Evolutionary conservation across 371 early-diverging fungal species (phyloP), one percentile per base, ranked within the genome.

Genomic region (Mucor saturninus): DNA sequence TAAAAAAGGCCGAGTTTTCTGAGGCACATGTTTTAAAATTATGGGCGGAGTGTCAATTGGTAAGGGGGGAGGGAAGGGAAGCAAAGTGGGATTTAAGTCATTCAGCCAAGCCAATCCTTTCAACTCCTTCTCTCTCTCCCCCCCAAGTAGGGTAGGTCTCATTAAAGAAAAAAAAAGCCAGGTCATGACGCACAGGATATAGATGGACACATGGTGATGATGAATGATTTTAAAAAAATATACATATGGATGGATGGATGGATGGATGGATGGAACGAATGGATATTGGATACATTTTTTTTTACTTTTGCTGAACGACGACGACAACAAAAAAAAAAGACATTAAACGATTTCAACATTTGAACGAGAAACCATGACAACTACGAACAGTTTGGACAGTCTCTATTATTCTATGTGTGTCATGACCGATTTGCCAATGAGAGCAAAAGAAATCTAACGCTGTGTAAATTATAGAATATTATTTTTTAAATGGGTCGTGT

Each of bases 401-500:
- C 21, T 21, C 14, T 8, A 43, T 43, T 43, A n/a, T 43, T 43
- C 15, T 43, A n/a, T 43, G n/a, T 43, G 13, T 46, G 8, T 21
- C 46, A 46, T 46, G n/a, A 13, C 10, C 21, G 21, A n/a, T 28
- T 43, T 14, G 14, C 13, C 43, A 13, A 13, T n/a, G 5, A n/a
- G 13, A 13, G 15, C 21, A 21, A 8, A 46, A 6, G 21, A 8
- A 21, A 46, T 46, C 7, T n/a, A 46, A 46, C 46, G n/a, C 8
- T 21, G 8, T 15, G 5, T 15, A 21, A 21, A 45, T 31, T 15
- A 43, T 15, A 29, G 26, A 15, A 37, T 21, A 40, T 40, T 45
- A 45, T 11, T n/a, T 46, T 46, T 45, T 28, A 52, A 51, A 86
- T 86, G 89, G 86, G 87, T 85, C 89, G 89, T 75, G 89, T 86